Evolutionary conservation across 2,329 filamentous ascomycete species (phyloP), one percentile per base, ranked within the genome.

Genomic region (Pseudocercospora eumusae): DNA sequence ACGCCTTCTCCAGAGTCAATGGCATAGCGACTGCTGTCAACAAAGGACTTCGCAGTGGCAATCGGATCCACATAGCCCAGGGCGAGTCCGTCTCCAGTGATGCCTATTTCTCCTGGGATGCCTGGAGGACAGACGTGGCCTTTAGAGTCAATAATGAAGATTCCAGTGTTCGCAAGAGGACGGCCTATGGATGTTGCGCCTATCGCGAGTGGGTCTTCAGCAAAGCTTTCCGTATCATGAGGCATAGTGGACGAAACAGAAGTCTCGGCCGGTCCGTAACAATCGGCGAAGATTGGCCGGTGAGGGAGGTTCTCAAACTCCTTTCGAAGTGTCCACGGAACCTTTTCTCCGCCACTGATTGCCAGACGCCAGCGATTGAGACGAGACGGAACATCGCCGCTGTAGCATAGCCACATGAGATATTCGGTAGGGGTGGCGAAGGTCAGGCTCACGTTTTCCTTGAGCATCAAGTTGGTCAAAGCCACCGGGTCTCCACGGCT

Each of bases 381-480:
- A 13, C 28, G 47, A 9, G 53, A 23, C 23, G 64, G 59, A 11
- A 23, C 59, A 15, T 64, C 61, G 15, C 28, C 52, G 56, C 65
- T 31, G 36, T 64, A 63, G 11, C 57, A 53, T 1, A 75, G 8
- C 69, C 69, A 72, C 53, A 63, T 59, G 1, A 47, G 15, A 55
- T 78, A 79, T 63, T 83, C 80, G 0, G 81, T 77, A 0, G 80
- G 79, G 0, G 76, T 79, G 1, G 72, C 74, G 2, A 64, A 67
- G 0, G 78, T 81, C 36, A 71, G 71, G 0, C 75, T 79, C 28
- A 83, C 70, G 1, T 64, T 54, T 6, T 79, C 63, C 0, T 69
- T n/a, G 0, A 42, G 47, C 5, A 83, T 79, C 15, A 80, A 54
- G 0, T 75, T 63, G 0, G 73, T 64, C 4, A 83, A 67, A 3